Conservation (phyloP, 2,329 filamentous ascomycete species). For the Leptosphaerulina australis region DNA sequence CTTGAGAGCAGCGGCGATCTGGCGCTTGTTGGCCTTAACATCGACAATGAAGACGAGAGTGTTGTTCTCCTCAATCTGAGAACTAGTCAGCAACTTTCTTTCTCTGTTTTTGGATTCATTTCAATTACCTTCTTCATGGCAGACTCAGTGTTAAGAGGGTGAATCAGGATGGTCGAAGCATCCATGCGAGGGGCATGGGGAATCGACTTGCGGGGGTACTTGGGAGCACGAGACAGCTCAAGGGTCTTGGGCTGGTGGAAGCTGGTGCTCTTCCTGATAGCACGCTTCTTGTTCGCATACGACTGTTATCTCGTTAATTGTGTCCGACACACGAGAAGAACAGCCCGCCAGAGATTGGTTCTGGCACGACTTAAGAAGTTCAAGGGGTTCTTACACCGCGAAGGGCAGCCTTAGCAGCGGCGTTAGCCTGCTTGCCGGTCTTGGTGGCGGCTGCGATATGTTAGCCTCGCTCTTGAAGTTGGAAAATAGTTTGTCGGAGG, state of each 20-base stretch:
- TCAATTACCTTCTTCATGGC: slow-evolving; percentile 86
- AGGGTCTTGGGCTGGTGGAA: slow-evolving; percentile 99
- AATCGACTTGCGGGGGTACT: slow-evolving; percentile 96
- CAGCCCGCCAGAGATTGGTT: slow-evolving; percentile 60
- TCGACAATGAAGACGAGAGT: slow-evolving; percentile 98
- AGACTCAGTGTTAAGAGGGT: slow-evolving; percentile 98
- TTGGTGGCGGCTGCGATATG: slow-evolving; percentile 61
- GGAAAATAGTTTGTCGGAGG: slow-evolving; percentile 1
- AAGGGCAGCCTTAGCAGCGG: slow-evolving; percentile 94
- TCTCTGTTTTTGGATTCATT: neutral
- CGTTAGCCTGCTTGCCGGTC: slow-evolving; percentile 76
- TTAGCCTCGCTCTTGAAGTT: slow-evolving; percentile 30
- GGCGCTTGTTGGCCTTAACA: slow-evolving; percentile 92
- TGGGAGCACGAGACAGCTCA: slow-evolving; percentile 84
- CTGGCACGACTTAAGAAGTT: slow-evolving; percentile 56
- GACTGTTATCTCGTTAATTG: slow-evolving; percentile 59
- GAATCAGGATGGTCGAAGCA: slow-evolving; percentile 95
- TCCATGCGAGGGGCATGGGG: slow-evolving; percentile 89
- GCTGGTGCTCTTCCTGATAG: slow-evolving; percentile 87
- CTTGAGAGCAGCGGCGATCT: slow-evolving; percentile 98
- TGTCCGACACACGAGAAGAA: slow-evolving; percentile 49
- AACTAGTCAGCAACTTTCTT: neutral
- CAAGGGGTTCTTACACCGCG: slow-evolving; percentile 76
- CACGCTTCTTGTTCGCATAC: slow-evolving; percentile 84
- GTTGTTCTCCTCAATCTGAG: slow-evolving; percentile 97